Evolutionary conservation across 164 flowering plant species (phyloP).

Genomic region (Euptelea pleiosperma): DNA sequence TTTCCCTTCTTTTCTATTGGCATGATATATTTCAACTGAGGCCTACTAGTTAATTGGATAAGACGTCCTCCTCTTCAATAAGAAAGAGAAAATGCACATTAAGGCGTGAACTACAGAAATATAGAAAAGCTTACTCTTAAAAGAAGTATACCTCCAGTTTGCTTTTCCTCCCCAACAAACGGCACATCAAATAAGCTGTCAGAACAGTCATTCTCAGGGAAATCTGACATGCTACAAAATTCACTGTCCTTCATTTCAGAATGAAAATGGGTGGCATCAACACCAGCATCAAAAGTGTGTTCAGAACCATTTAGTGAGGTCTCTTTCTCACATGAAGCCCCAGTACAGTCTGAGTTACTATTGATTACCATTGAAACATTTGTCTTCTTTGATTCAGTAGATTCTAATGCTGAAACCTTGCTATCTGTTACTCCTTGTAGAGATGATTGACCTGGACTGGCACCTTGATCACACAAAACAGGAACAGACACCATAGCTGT

Average conservation of each 20-base stretch:
- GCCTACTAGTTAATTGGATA: no score
- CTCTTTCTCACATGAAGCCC: slow-evolving; percentile 43
- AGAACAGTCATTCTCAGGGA: slow-evolving; percentile 37
- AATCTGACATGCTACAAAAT: slow-evolving; percentile 29
- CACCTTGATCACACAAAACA: slow-evolving; percentile 42
- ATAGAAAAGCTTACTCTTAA: no score
- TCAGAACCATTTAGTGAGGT: slow-evolving; percentile 31
- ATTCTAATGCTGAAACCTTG: slow-evolving; percentile 42
- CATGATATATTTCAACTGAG: no score
- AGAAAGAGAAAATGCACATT: no score
- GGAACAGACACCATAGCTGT: slow-evolving; percentile 68
- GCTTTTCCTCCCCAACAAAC: slow-evolving; percentile 47
- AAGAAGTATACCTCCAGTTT: slow-evolving; percentile 45
- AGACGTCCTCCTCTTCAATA: no score
- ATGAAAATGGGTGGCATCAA: slow-evolving; percentile 23
- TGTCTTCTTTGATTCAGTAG: slow-evolving; percentile 37
- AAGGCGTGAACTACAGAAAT: no score
- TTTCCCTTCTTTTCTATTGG: no score
- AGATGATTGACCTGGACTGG: slow-evolving; percentile 36
- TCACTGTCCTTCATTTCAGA: slow-evolving; percentile 38
- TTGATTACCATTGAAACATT: slow-evolving; percentile 26
- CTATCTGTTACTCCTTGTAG: slow-evolving; percentile 36
- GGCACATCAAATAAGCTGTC: slow-evolving; percentile 66
- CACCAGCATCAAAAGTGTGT: slow-evolving; percentile 27
- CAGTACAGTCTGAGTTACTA: slow-evolving; percentile 42